phyloP scores from a whole-genome alignment of 2,329 filamentous ascomycete genomes.

The Hypoxylon sp. region DNA sequence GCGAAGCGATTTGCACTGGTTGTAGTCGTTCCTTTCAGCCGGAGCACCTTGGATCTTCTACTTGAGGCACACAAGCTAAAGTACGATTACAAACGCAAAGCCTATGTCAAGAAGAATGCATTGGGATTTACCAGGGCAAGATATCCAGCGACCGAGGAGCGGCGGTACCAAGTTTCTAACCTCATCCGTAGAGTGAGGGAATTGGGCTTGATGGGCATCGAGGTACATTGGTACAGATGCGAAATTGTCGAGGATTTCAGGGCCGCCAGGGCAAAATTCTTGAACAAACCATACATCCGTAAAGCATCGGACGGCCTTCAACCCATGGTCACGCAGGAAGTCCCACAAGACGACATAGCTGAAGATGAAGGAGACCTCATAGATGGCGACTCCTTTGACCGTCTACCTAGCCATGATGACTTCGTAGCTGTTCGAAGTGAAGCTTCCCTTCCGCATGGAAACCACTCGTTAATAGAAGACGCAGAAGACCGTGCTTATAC shows the following conservation, averaged over 20 bases:
- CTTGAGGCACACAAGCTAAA: conserved; percentile 12
- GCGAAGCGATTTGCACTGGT: conserved; percentile 16
- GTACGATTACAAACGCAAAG: conserved; percentile 9
- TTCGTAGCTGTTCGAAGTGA: conserved; percentile 1
- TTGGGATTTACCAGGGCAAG: conserved; percentile 1
- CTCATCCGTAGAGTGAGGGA: conserved; percentile 9
- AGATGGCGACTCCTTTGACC: background rate
- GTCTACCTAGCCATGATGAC: background rate
- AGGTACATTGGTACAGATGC: background rate
- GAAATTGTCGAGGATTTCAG: background rate
- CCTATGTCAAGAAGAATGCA: conserved; percentile 7
- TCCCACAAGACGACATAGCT: background rate
- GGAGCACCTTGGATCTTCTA: conserved; percentile 2
- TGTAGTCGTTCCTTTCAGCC: background rate
- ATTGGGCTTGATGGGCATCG: conserved; percentile 21
- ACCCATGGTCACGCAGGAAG: too few relatives aligned
- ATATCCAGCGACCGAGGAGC: conserved; percentile 13
- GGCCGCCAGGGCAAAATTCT: conserved; percentile 9
- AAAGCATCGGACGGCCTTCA: too few relatives aligned
- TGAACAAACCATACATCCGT: conserved; percentile 4
- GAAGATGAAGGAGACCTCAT: conserved; percentile 3
- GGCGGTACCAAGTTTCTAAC: conserved; percentile 1
- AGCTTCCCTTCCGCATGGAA: too few relatives aligned
- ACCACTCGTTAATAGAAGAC: too few relatives aligned
- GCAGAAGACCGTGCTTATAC: too few relatives aligned